Evolutionary conservation across 768 basidiomycete genomes (phyloP).

Genomic region (Amanita thiersii): DNA sequence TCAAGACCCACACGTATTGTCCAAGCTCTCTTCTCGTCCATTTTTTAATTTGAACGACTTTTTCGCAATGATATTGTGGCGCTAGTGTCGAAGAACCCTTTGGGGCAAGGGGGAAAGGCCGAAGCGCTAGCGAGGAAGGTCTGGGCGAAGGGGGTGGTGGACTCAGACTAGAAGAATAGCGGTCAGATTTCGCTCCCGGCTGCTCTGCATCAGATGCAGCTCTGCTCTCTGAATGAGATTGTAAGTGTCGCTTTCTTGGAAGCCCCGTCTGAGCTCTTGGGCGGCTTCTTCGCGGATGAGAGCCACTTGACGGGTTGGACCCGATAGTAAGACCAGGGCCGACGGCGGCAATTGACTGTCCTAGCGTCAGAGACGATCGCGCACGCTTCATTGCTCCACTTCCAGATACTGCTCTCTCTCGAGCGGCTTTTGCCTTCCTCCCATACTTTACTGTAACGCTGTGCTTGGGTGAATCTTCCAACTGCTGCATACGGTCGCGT

Average conservation of each 20-base stretch:
- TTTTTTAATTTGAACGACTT: neutral
- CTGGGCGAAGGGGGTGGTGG: slow-evolving; percentile 1
- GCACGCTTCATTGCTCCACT: neutral
- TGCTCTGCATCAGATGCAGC: neutral
- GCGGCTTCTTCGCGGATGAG: too few relatives aligned
- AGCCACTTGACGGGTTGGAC: too few relatives aligned
- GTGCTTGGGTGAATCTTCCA: neutral
- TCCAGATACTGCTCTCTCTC: neutral
- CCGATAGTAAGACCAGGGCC: neutral
- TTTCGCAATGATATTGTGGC: slow-evolving; percentile 1
- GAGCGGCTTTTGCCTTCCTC: slow-evolving; percentile 4
- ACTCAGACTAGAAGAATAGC: neutral
- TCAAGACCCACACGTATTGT: slow-evolving; percentile 7
- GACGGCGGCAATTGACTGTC: neutral
- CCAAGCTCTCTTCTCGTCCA: slow-evolving; percentile 7
- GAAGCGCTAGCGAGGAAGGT: neutral
- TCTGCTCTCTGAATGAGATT: neutral
- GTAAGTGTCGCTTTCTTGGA: neutral
- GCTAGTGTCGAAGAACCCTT: neutral
- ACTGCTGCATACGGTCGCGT: too few relatives aligned
- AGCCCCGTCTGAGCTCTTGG: neutral
- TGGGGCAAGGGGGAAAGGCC: slow-evolving; percentile 1
- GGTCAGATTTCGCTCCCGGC: neutral
- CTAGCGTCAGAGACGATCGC: neutral
- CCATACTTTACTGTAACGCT: slow-evolving; percentile 6